These are phyloP conservation scores for Sphaerostilbella broomeana DNA, from an alignment of 2,329 filamentous ascomycete genomes.

Conservation along the genomic window DNA sequence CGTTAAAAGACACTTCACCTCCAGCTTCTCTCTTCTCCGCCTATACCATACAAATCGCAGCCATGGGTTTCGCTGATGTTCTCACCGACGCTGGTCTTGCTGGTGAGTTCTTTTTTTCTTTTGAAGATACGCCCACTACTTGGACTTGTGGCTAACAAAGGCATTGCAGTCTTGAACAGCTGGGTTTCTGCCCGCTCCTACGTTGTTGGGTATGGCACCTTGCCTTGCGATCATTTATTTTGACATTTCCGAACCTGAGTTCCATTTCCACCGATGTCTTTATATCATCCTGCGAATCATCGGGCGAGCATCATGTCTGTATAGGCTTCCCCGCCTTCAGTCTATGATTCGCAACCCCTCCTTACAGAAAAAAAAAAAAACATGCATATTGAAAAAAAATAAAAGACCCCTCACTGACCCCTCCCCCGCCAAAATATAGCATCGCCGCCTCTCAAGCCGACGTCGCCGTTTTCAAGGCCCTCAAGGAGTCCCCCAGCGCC, in stretches of 20 bases:
- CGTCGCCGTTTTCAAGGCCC: constrained; percentile 88
- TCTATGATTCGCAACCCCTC: constrained; percentile 9
- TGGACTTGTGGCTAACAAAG: constrained; percentile 12
- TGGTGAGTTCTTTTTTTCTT: constrained; percentile 23
- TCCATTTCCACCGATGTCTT: background rate
- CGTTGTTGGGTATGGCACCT: constrained; percentile 64
- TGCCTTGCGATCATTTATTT: too few species aligned
- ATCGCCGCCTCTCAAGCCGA: constrained; percentile 82
- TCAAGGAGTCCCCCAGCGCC: constrained; percentile 67
- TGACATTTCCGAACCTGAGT: background rate
- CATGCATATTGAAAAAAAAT: constrained; percentile 5
- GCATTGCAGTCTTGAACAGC: constrained; percentile 54
- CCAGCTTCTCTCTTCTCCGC: background rate
- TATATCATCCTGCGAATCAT: constrained; percentile 2
- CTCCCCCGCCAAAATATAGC: constrained; percentile 25
- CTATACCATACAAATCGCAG: constrained; percentile 15
- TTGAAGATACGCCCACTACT: too few species aligned
- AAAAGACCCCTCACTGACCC: constrained; percentile 6
- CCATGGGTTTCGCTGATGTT: constrained; percentile 61
- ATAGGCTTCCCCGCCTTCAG: constrained; percentile 1
- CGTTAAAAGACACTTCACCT: background rate
- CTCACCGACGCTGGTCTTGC: constrained; percentile 53
- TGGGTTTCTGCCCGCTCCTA: constrained; percentile 69
- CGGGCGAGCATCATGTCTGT: too few species aligned
- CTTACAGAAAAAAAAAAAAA: constrained; percentile 5